Conservation (phyloP, 2,329 filamentous ascomycete species). For the Bipolaris victoriae region DNA sequence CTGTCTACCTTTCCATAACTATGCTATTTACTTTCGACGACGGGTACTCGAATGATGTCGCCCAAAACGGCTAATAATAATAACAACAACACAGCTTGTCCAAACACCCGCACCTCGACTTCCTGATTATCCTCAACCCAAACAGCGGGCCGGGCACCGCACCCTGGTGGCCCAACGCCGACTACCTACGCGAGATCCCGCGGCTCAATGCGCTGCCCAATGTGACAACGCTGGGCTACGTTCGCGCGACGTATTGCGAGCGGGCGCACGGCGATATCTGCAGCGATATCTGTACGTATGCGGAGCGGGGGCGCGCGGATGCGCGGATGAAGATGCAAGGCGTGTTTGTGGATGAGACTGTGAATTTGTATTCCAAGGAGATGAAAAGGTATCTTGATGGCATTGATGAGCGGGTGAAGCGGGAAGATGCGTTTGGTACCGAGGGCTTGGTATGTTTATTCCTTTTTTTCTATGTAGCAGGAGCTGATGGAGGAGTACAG, state of each 20-base stretch:
- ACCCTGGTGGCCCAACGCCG: conserved; percentile 54
- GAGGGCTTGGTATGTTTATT: conserved; percentile 20
- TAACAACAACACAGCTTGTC: conserved; percentile 18
- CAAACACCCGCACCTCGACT: conserved; percentile 50
- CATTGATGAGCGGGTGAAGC: conserved; percentile 24
- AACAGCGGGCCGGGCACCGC: conserved; percentile 54
- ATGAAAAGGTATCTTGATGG: conserved; percentile 28
- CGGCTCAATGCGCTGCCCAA: conserved; percentile 53
- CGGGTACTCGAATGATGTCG: too few species aligned
- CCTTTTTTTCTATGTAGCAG: too few species aligned
- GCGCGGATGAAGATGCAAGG: conserved; percentile 52
- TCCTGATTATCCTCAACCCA: conserved; percentile 60
- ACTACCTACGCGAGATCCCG: conserved; percentile 55
- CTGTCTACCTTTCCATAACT: too few species aligned
- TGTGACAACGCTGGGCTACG: conserved; percentile 58
- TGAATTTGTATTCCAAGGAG: conserved; percentile 33
- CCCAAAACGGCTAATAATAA: too few species aligned
- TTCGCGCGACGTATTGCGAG: conserved; percentile 57
- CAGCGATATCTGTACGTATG: conserved; percentile 55
- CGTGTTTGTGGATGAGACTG: conserved; percentile 61
- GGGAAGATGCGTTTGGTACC: conserved; percentile 9
- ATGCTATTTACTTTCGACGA: too few species aligned
- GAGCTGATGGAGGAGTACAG: conserved; percentile 14
- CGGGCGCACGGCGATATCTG: conserved; percentile 48
- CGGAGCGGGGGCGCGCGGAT: conserved; percentile 46